A percentile compares a stretch with the other conserved stretches of the same genome.
Evolutionary conservation across 768 basidiomycete species (phyloP).

Genomic region (Trametes coccinea): DNA sequence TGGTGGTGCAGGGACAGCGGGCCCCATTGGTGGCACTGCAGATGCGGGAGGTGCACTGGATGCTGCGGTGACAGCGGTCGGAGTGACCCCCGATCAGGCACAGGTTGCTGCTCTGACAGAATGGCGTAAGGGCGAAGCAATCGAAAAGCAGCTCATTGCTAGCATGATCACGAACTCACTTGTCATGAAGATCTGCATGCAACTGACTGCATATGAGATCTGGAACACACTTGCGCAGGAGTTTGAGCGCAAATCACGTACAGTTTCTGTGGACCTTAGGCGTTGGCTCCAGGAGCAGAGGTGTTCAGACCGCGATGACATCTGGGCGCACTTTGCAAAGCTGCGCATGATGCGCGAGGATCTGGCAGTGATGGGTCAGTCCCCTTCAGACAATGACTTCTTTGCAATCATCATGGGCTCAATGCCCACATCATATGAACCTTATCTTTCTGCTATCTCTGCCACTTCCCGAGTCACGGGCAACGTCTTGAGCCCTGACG

Average conservation of each 20-base stretch:
- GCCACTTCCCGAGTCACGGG: slow-evolving; percentile 28
- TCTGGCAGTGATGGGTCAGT: slow-evolving; percentile 35
- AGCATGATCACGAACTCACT: slow-evolving; percentile 37
- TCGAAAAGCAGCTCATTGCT: slow-evolving; percentile 35
- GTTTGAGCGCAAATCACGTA: slow-evolving; percentile 32
- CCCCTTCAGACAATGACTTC: slow-evolving; percentile 34
- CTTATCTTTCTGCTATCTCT: slow-evolving; percentile 35
- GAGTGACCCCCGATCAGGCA: too few relatives aligned
- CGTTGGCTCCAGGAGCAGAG: slow-evolving; percentile 29
- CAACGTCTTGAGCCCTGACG: slow-evolving; percentile 24
- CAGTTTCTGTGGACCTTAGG: slow-evolving; percentile 35
- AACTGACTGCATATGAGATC: slow-evolving; percentile 28
- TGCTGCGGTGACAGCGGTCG: neutral
- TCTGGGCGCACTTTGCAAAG: slow-evolving; percentile 34
- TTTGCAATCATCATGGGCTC: slow-evolving; percentile 37
- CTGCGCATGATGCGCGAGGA: slow-evolving; percentile 35
- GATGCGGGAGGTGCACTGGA: neutral
- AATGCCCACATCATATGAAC: slow-evolving; percentile 37
- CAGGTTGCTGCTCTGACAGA: slow-evolving; percentile 14
- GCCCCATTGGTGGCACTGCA: slow-evolving; percentile 1
- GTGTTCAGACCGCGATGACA: slow-evolving; percentile 35
- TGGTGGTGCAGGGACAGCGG: neutral
- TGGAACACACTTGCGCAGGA: slow-evolving; percentile 32
- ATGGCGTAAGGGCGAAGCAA: slow-evolving; percentile 32
- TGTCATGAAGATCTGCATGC: slow-evolving; percentile 33